phyloP scores from a whole-genome alignment of 2,329 filamentous ascomycete genomes.

The Fusarium clavum region DNA sequence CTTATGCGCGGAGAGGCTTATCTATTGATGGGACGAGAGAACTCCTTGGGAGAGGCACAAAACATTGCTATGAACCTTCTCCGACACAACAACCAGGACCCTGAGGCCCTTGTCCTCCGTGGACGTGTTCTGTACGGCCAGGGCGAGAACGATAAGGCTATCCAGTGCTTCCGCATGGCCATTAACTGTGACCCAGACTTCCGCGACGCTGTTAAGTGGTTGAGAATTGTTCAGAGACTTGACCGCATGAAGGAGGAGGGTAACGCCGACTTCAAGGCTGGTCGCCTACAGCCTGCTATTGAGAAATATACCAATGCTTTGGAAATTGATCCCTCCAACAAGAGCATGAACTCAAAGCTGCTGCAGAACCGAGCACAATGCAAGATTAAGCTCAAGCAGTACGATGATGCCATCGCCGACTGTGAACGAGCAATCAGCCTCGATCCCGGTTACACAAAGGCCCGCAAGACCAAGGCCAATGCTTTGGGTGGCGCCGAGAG shows the following conservation, averaged over 20 bases:
- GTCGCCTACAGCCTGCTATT: conserved; percentile 82
- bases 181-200: conserved; percentile 92
- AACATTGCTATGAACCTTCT: conserved; percentile 91
- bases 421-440: conserved; percentile 86
- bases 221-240: conserved; percentile 90
- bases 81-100: conserved; percentile 88
- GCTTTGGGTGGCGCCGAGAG: conserved; percentile 85
- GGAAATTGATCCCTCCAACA: conserved; percentile 87
- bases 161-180: conserved; percentile 91
- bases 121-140: conserved; percentile 89
- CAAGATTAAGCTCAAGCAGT: conserved; percentile 85
- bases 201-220: conserved; percentile 86
- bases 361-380: conserved; percentile 93
- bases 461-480: conserved; percentile 92
- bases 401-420: conserved; percentile 82
- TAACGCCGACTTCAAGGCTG: conserved; percentile 88
- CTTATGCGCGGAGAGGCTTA: conserved; percentile 92
- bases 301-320: conserved; percentile 87
- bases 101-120: conserved; percentile 90
- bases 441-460: conserved; percentile 88
- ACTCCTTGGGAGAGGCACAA: conserved; percentile 90
- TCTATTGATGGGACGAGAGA: conserved; percentile 90
- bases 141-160: conserved; percentile 94
- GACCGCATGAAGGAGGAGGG: conserved; percentile 95
- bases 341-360: conserved; percentile 93